Percentiles rank a stretch among this genome's conserved stretches.
These are phyloP conservation scores for Coprinopsis strossmayeri DNA, from an alignment of 768 basidiomycete genomes.

Conservation along the genomic window DNA sequence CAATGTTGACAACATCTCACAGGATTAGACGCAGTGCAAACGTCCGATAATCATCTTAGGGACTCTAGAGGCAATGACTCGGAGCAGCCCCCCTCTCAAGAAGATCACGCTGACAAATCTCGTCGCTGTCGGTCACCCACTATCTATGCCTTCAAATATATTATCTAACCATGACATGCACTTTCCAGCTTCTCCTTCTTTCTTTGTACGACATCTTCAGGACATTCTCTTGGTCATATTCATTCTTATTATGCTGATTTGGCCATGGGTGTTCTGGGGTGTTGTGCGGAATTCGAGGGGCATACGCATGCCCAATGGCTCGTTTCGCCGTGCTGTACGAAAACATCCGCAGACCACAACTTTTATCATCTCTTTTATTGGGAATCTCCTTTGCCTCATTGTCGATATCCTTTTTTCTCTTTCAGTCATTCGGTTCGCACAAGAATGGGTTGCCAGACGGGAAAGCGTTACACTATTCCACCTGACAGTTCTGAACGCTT, in stretches of 20 bases:
- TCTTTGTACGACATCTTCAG: constrained; percentile 1
- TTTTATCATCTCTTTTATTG: constrained; percentile 14
- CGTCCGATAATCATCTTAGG: too few species aligned
- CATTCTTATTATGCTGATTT: constrained; percentile 12
- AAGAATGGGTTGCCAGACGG: constrained; percentile 11
- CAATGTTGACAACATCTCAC: too few species aligned
- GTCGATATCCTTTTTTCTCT: constrained; percentile 13
- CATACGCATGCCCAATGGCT: constrained; percentile 8
- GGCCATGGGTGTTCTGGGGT: constrained; percentile 19
- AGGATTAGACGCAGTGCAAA: too few species aligned
- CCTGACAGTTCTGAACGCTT: constrained; percentile 11
- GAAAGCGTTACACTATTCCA: constrained; percentile 8
- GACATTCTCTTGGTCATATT: constrained; percentile 8
- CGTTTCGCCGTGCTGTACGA: constrained; percentile 2
- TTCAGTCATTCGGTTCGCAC: constrained; percentile 15
- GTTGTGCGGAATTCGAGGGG: constrained; percentile 13
- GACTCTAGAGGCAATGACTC: too few species aligned
- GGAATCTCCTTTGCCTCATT: constrained; percentile 12
- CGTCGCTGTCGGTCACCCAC: too few species aligned
- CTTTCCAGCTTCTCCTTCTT: not conserved
- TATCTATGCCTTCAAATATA: too few species aligned
- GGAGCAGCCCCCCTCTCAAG: too few species aligned
- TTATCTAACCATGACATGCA: not conserved
- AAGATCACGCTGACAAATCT: too few species aligned
- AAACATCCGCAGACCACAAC: constrained; percentile 5